Base-by-base conservation (phyloP, 1,139 yeast genomes). In the Diutina mesorugosa region DNA sequence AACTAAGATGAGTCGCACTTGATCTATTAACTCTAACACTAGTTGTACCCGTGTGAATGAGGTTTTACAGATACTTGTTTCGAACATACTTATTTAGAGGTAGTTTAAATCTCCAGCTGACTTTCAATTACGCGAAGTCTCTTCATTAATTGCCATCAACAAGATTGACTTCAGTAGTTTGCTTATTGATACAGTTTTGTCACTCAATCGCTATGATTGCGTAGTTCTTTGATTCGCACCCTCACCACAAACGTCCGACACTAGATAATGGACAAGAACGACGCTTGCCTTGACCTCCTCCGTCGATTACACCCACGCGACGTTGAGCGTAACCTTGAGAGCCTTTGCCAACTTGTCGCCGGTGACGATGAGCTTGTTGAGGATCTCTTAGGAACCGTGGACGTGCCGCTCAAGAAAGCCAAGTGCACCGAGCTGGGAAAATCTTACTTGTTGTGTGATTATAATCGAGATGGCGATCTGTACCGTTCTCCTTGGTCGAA, bases 401-500 rank as follows among this genome's bases (percentile, higher is more conserved):
- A 93, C 69, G 86, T 87, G 57, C 98, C 99, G 16, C 75, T 93
- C 63, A 72, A 74, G 54, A 73, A 84, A 51, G 68, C 76, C 56
- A 76, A 75, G 53, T 93, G 96, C 67, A 65, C 71, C 48, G 69
- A 76, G 58, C 69, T 83, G 8, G 87, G 88, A 26, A 87, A 86
- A 68, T 79, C 80, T 59, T 93, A 77, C 68, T 76, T 93, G 60
- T 82, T 93, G 57, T 93, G 99, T 71, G 99, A 93, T 68, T 93
- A 91, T 69, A 93, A 93, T 69, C 78, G 99, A 61, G 99, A 93
- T 65, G 93, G 96, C 6, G 98, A 93, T 69, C 85, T 93, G 41
- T 88, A 80, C 71, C 79, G 98, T 63, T 88, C 96, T 0, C 99
- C 99, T 2, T 91, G 95, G 91, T 79, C 90, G 38, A 90, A 90